Conservation (phyloP, 164 flowering plant species). For the Annona squamosa region DNA sequence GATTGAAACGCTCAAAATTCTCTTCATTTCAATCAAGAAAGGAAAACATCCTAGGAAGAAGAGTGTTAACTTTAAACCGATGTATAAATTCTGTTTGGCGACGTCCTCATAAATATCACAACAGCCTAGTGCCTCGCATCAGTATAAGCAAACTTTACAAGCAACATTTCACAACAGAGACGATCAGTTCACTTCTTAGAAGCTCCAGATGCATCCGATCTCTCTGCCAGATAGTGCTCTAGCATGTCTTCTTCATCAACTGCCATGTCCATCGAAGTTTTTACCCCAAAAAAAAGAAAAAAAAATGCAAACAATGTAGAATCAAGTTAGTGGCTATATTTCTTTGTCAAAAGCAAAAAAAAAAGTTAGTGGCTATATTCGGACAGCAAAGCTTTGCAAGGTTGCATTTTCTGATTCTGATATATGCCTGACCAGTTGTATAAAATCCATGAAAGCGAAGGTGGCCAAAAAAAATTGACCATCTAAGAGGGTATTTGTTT, state of each 20-base stretch:
- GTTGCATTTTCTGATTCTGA: too few relatives aligned
- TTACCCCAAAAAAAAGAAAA: too few relatives aligned
- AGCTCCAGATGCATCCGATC: constrained; percentile 44
- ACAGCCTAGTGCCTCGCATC: neutral
- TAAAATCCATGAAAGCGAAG: too few relatives aligned
- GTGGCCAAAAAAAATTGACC: too few relatives aligned
- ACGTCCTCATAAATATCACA: neutral
- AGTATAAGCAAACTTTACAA: neutral
- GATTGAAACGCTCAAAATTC: neutral
- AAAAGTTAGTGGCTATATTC: too few relatives aligned
- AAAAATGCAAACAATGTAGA: too few relatives aligned
- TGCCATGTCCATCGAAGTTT: constrained; percentile 19
- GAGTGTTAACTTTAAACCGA: neutral
- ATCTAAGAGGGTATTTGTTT: too few relatives aligned
- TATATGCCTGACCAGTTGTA: too few relatives aligned
- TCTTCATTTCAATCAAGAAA: neutral
- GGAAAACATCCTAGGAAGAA: neutral
- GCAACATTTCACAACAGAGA: neutral
- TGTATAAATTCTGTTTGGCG: neutral
- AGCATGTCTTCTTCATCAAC: constrained; percentile 99
- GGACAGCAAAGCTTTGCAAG: too few relatives aligned
- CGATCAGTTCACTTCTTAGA: constrained; percentile 17
- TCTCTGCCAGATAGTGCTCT: constrained; percentile 88
- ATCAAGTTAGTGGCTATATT: too few relatives aligned
- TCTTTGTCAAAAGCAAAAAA: too few relatives aligned